Evolutionary conservation across 306 rosid species (phyloP), one percentile per base, ranked within the genome.

Genomic region (Lathyrus tuberosus): DNA sequence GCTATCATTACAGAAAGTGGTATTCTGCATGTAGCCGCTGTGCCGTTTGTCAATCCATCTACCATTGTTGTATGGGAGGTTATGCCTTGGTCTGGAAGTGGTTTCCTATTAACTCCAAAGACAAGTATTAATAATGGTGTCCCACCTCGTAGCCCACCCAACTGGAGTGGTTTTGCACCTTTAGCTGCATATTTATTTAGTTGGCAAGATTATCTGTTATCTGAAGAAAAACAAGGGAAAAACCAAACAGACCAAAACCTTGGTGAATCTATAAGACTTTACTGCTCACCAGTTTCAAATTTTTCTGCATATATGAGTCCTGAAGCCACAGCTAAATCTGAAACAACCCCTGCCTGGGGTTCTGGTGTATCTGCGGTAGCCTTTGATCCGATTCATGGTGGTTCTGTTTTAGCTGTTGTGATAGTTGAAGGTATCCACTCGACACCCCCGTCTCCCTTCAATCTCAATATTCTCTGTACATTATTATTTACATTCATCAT

Each of bases 51-150:
- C 51, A 90, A 90, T 64, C 98, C 97, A 72, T 90, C 98, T 64
- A 90, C 97, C 62, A 89, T 94, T 54, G 97, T 94, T 80, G 95
- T 94, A 72, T 94, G 98, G 98, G 97, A 88, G 94, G 96, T 94
- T 64, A 83, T 92, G 72, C 98, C 98, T 78, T 96, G 98, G 76
- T 86, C 89, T 72, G 97, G 98, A 76, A 94, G 84, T 87, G 97
- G 95, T 69, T 88, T 88, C 71, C 94, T 90, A 28, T 81, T 81
- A 76, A 85, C 85, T 76, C 96, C 98, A 26, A 94, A 79, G 86
- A 81, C 81, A 24, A 87, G 84, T 82, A 78, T 81, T 48, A 84
- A 69, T 81, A 80, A 60, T 75, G 88, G 90, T 71, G 76, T 81
- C 35, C 94, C 96, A 54, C 96, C 94, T 31, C 83, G 83, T 37